Evolutionary conservation across 1,284 basidiomycete species (phyloP), one percentile per base, ranked within the genome.

Genomic region (Neonothopanus nambi): DNA sequence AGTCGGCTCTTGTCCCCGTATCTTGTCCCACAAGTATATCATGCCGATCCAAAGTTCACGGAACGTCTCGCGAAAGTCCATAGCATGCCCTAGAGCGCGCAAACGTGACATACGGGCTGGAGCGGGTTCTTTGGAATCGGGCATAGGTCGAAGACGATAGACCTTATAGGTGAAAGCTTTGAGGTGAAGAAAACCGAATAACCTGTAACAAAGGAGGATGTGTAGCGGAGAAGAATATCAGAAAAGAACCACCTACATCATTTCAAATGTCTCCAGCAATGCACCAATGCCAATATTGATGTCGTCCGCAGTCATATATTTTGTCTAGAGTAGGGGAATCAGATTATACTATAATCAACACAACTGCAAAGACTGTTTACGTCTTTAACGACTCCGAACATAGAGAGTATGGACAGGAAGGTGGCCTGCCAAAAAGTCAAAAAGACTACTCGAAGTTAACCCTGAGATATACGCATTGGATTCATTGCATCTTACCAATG

Each of bases 371-470:
- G 12, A 33, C 37, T 9, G 67, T 79, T 44, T 68, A 89, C 81
- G 63, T 82, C 78, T 68, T 89, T 89, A 59, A 92, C 80, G 3
- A 87, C 75, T 1, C 78, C 78, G 49, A 87, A 73, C 67, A 79
- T 74, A 37, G 76, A 78, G n/a, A 91, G 75, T 5, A 83, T 57
- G 2, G 81, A 81, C 15, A 91, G 74, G 39, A 82, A 72, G 0
- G 80, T 82, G 8, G 83, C 80, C 67, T 91, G 89, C 89, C 89
- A 91, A 63, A 92, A 91, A 12, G 86, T 89, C 36, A 91, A 72
- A 65, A 91, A 91, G 0, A 91, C 87, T 82, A 59, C 12, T 6
- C 8, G 12, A 6, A 18, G 18, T 40, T 15, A 20, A 38, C 15
- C 13, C 48, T 36, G 2, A 55, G 11, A 42, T 41, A 13, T 41